Conservation (phyloP, 352 stramenopile genomes). For the Peronospora belbahrii region DNA sequence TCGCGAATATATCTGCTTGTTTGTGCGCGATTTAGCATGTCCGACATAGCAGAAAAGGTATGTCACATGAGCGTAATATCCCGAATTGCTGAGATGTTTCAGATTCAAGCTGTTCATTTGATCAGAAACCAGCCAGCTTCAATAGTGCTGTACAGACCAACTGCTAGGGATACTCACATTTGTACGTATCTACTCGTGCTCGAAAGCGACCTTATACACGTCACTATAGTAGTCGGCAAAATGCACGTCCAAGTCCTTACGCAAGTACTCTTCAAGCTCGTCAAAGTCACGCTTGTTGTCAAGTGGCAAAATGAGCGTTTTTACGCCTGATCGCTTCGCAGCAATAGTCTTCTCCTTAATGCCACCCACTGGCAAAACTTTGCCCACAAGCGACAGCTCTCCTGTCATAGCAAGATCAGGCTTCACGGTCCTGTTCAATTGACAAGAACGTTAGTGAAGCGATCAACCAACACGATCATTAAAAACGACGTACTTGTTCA, state of each 20-base stretch:
- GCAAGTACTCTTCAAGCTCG: constrained; percentile 94
- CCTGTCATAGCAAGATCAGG: constrained; percentile 97
- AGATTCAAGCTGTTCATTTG: too few species aligned
- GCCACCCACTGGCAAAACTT: constrained; percentile 97
- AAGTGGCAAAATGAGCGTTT: constrained; percentile 89
- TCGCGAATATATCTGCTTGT: background rate
- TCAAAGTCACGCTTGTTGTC: constrained; percentile 96
- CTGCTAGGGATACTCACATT: background rate
- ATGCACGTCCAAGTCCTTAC: constrained; percentile 92
- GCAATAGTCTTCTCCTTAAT: constrained; percentile 99
- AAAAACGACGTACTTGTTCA: constrained; percentile 71
- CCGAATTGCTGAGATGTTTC: background rate
- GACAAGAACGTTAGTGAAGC: constrained; percentile 11
- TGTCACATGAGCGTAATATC: too few species aligned
- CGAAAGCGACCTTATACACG: constrained; percentile 93
- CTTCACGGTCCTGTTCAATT: constrained; percentile 73
- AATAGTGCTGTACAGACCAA: constrained; percentile 6
- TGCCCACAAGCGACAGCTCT: constrained; percentile 94
- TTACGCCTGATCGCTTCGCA: constrained; percentile 92
- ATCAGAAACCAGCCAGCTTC: too few species aligned
- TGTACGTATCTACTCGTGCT: constrained; percentile 29
- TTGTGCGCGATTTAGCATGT: background rate
- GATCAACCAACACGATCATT: background rate
- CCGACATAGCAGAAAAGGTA: constrained; percentile 12
- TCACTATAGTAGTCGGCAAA: constrained; percentile 96